Evolutionary conservation across 306 rosid genomes (phyloP).

Genomic region (Glycine tomentella): DNA sequence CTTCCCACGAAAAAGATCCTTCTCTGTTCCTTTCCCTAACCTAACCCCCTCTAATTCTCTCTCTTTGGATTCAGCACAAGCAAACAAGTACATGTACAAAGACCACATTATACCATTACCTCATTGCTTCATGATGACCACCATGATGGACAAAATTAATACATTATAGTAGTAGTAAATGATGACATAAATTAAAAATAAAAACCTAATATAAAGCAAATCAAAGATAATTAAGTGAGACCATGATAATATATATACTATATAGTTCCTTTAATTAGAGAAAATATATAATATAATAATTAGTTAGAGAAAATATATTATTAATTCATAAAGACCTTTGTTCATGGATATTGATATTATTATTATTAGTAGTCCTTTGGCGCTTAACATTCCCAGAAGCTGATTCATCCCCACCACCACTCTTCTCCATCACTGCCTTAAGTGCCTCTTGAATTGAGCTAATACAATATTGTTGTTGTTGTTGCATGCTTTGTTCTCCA

Average conservation of each 20-base stretch:
- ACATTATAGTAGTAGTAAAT: background rate
- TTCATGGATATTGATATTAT: slow-evolving; percentile 66
- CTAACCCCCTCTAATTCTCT: slow-evolving; percentile 15
- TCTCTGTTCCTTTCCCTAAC: slow-evolving; percentile 53
- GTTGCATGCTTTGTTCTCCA: background rate
- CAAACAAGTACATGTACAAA: slow-evolving; percentile 55
- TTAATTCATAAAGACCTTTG: slow-evolving; percentile 55
- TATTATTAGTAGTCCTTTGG: slow-evolving; percentile 63
- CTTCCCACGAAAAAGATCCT: slow-evolving; percentile 77
- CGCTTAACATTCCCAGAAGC: slow-evolving; percentile 81
- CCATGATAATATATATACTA: background rate
- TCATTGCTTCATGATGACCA: slow-evolving; percentile 43
- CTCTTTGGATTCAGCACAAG: slow-evolving; percentile 19
- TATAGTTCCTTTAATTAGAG: too few relatives aligned
- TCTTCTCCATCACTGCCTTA: slow-evolving; percentile 84
- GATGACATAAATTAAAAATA: background rate
- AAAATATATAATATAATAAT: too few relatives aligned
- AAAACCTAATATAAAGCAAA: too few relatives aligned
- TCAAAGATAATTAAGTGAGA: background rate
- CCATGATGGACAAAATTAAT: background rate
- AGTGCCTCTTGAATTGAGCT: slow-evolving; percentile 87
- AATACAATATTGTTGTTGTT: slow-evolving; percentile 56
- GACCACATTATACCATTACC: slow-evolving; percentile 56
- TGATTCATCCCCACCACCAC: slow-evolving; percentile 59
- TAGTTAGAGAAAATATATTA: background rate